phyloP scores from a whole-genome alignment of 1,139 yeast species.

The Geotrichum histeridarum region DNA sequence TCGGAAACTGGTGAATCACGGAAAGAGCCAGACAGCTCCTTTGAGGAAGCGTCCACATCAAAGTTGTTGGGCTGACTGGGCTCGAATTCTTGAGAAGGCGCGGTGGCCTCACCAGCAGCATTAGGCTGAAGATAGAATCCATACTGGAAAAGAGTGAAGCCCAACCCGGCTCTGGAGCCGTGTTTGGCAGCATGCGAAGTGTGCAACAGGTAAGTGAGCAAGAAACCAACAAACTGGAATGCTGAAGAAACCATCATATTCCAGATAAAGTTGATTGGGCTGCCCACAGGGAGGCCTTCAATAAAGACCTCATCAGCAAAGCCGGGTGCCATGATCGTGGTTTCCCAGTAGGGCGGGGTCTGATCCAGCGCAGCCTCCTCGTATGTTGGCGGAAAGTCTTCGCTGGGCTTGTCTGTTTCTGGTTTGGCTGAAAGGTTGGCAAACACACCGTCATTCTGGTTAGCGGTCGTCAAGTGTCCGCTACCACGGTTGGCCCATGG shows the following conservation, averaged over 20 bases:
- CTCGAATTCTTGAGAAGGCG: conserved; percentile 41
- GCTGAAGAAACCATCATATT: conserved; percentile 81
- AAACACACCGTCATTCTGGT: conserved; percentile 80
- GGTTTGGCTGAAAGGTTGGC: conserved; percentile 82
- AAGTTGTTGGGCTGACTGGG: conserved; percentile 40
- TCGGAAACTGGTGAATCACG: conserved; percentile 28
- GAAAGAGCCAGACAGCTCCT: conserved; percentile 32
- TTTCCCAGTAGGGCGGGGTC: conserved; percentile 96
- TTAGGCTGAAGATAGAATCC: conserved; percentile 70
- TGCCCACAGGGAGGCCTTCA: conserved; percentile 94
- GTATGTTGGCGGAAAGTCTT: conserved; percentile 73
- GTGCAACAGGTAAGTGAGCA: conserved; percentile 82
- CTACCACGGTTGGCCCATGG: neutral
- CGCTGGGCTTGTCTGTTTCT: conserved; percentile 40
- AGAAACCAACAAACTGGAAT: conserved; percentile 90
- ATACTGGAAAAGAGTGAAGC: conserved; percentile 72
- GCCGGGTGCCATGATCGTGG: conserved; percentile 80
- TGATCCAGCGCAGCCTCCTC: conserved; percentile 95
- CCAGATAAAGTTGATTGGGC: conserved; percentile 82
- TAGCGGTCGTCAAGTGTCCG: conserved; percentile 20
- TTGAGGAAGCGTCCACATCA: conserved; percentile 31
- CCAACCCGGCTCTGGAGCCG: conserved; percentile 91
- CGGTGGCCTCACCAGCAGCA: conserved; percentile 33
- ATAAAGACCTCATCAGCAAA: conserved; percentile 83
- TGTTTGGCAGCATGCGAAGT: conserved; percentile 97